Conservation (phyloP, 257 asterid species). For the Salvia rosmarinus region DNA sequence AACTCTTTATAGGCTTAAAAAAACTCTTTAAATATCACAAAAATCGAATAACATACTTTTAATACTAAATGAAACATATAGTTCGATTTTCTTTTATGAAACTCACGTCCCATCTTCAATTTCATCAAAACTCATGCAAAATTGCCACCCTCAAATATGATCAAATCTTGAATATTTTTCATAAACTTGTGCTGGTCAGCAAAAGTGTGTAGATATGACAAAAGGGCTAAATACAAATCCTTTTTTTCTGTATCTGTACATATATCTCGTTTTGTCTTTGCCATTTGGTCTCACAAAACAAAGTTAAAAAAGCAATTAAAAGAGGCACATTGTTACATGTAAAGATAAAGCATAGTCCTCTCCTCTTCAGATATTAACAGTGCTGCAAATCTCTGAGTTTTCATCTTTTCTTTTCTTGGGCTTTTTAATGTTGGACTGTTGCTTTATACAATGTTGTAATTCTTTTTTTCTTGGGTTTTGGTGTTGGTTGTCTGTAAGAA, state of each 20-base stretch:
- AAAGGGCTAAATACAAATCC: conserved; percentile 21
- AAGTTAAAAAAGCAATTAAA: conserved; percentile 40
- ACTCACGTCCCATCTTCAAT: neutral
- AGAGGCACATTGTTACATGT: conserved; percentile 12
- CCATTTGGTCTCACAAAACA: conserved; percentile 40
- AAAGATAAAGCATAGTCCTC: conserved; percentile 47
- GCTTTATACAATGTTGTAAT: conserved; percentile 32
- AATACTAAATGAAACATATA: neutral
- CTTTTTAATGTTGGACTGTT: conserved; percentile 27
- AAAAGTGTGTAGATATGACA: conserved; percentile 39
- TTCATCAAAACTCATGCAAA: neutral
- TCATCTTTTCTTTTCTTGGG: conserved; percentile 4
- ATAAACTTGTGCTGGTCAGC: conserved; percentile 43
- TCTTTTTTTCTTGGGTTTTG: conserved; percentile 42
- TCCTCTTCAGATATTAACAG: conserved; percentile 21
- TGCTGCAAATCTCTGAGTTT: conserved; percentile 26
- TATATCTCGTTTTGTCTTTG: conserved; percentile 28
- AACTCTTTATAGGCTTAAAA: too few relatives aligned
- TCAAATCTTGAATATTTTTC: neutral
- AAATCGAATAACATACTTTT: neutral
- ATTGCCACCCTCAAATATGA: too few relatives aligned
- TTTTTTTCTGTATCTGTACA: neutral
- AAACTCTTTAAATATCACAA: neutral
- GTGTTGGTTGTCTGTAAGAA: conserved; percentile 40
- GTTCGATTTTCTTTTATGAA: neutral